These are phyloP conservation scores for Calocybe gangraenosa DNA, from an alignment of 768 basidiomycete genomes.

Conservation along the genomic window DNA sequence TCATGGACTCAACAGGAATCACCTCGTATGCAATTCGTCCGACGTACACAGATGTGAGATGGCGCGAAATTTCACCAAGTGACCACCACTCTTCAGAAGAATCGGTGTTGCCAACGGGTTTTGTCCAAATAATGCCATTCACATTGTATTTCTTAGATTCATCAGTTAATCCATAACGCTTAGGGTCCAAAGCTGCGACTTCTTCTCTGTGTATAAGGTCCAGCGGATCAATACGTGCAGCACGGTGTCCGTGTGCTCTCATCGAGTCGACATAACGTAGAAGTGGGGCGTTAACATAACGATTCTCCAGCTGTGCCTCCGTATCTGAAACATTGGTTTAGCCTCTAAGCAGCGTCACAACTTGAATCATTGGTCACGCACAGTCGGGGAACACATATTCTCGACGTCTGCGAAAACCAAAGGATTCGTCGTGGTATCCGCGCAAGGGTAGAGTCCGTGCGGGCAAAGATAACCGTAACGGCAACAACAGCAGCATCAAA, in stretches of 20 bases:
- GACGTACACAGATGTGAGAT: conserved; percentile 73
- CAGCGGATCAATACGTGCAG: conserved; percentile 82
- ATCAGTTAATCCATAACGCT: conserved; percentile 69
- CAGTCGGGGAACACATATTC: conserved; percentile 69
- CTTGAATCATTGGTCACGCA: conserved; percentile 29
- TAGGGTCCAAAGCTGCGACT: conserved; percentile 67
- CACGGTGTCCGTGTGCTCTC: conserved; percentile 80
- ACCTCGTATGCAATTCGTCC: conserved; percentile 85
- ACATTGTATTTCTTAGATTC: conserved; percentile 56
- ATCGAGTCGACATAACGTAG: conserved; percentile 88
- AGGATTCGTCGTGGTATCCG: conserved; percentile 74
- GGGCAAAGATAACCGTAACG: conserved; percentile 1
- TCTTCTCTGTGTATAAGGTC: conserved; percentile 85
- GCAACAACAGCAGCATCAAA: background rate
- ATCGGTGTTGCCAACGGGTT: conserved; percentile 30
- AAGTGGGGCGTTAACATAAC: conserved; percentile 69
- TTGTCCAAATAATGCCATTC: conserved; percentile 80
- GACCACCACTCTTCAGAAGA: conserved; percentile 50
- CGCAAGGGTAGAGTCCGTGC: conserved; percentile 13
- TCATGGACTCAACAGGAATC: conserved; percentile 4
- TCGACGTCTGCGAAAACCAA: conserved; percentile 66
- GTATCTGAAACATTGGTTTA: conserved; percentile 45
- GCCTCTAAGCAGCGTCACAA: background rate
- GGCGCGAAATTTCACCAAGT: conserved; percentile 63
- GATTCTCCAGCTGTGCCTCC: conserved; percentile 58